Evolutionary conservation across 768 basidiomycete species (phyloP).

Genomic region (Cyclocybe cylindracea): DNA sequence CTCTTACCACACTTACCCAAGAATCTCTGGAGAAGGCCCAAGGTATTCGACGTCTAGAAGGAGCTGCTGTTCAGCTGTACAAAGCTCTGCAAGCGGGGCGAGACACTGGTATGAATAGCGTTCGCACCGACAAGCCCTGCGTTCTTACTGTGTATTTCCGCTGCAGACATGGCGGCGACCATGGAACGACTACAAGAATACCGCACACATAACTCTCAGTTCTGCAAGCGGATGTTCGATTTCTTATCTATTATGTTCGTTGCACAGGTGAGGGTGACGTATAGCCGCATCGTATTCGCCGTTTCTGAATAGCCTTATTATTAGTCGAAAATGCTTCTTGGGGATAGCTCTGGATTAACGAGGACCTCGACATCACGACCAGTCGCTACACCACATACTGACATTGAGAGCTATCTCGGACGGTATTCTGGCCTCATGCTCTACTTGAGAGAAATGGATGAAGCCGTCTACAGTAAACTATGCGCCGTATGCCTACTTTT

Average conservation of each 20-base stretch:
- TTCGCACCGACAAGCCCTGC: neutral
- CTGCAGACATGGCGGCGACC: conserved; percentile 90
- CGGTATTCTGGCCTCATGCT: conserved; percentile 88
- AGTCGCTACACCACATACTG: conserved; percentile 59
- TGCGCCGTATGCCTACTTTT: conserved; percentile 70
- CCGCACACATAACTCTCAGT: conserved; percentile 84
- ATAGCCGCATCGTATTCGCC: neutral
- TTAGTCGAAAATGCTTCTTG: conserved; percentile 70
- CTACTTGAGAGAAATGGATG: conserved; percentile 97
- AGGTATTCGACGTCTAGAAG: conserved; percentile 79
- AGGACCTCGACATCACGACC: conserved; percentile 46
- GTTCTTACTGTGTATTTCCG: neutral
- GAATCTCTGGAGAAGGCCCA: conserved; percentile 82
- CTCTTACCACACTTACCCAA: conserved; percentile 77
- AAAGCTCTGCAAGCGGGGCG: conserved; percentile 89
- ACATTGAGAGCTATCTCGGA: conserved; percentile 81
- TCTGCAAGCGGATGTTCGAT: conserved; percentile 89
- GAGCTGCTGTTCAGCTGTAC: conserved; percentile 86
- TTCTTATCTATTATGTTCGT: conserved; percentile 91
- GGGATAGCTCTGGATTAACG: conserved; percentile 58
- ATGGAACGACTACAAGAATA: conserved; percentile 94
- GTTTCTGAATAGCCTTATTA: neutral
- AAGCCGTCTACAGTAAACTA: conserved; percentile 80
- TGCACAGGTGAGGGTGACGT: conserved; percentile 63
- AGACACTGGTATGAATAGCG: conserved; percentile 67